Percentiles rank a stretch among this genome's conserved stretches.
These are phyloP conservation scores for Wakefieldia striispora DNA, from an alignment of 768 basidiomycete species.

Conservation along the genomic window DNA sequence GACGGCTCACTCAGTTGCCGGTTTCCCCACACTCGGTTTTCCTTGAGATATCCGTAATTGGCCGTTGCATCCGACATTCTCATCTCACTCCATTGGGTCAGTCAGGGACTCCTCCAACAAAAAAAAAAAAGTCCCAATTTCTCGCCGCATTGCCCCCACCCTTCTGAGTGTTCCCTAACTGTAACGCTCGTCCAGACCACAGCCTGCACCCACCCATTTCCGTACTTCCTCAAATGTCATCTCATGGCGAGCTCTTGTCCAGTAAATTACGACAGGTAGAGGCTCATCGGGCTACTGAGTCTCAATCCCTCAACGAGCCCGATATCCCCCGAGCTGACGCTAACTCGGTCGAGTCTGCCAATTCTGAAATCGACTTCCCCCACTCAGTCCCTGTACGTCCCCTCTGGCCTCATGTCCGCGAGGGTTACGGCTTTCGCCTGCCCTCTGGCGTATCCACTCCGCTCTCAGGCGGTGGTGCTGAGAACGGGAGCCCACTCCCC, in stretches of 20 bases:
- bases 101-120: too few relatives aligned
- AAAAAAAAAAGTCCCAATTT: too few relatives aligned
- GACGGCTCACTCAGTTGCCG: too few relatives aligned
- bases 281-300: constrained; percentile 18
- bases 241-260: constrained; percentile 42
- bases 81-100: too few relatives aligned
- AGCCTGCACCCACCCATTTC: not conserved
- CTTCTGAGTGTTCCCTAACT: too few relatives aligned
- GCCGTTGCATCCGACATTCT: too few relatives aligned
- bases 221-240: constrained; percentile 18
- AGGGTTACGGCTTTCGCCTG: constrained; percentile 81
- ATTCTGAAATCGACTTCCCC: constrained; percentile 11
- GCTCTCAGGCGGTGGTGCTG: constrained; percentile 31
- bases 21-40: too few relatives aligned
- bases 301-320: constrained; percentile 7
- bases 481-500: constrained; percentile 36
- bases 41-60: too few relatives aligned
- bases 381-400: constrained; percentile 17
- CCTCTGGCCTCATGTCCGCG: constrained; percentile 45
- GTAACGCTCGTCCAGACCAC: too few relatives aligned
- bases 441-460: constrained; percentile 70
- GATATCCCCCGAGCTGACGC: constrained; percentile 8
- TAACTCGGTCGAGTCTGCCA: constrained; percentile 1
- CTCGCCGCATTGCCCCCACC: too few relatives aligned
- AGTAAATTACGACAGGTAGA: constrained; percentile 49